phyloP scores from a whole-genome alignment of 805 yeast species.

The Debaryomyces hansenii region DNA sequence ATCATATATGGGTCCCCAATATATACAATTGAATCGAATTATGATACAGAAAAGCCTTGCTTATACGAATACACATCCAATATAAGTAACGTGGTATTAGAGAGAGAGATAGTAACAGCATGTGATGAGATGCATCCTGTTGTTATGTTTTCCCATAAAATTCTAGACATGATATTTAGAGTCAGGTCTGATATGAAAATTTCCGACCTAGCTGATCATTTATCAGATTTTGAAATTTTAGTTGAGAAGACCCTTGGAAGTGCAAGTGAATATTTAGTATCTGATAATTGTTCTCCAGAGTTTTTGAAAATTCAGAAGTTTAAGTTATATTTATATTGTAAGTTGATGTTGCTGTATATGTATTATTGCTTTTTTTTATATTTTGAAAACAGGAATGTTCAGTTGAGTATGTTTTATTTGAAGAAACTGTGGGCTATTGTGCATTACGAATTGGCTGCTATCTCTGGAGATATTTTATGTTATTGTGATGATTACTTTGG shows the following conservation, averaged over 20 bases:
- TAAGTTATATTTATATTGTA: slow-evolving; percentile 3
- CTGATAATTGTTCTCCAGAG: background rate
- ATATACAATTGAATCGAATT: background rate
- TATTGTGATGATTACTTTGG: slow-evolving; percentile 4
- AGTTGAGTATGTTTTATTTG: background rate
- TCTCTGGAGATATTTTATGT: background rate
- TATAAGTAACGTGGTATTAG: background rate
- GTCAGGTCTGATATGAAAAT: background rate
- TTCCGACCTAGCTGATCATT: background rate
- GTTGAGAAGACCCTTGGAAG: slow-evolving; percentile 1
- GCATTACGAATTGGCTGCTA: slow-evolving; percentile 2
- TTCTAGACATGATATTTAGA: background rate
- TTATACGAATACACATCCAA: background rate
- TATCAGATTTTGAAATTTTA: slow-evolving; percentile 4
- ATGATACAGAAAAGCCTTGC: slow-evolving; percentile 1
- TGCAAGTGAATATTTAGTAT: background rate
- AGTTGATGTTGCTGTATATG: slow-evolving; percentile 1
- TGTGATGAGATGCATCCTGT: background rate
- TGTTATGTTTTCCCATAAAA: background rate
- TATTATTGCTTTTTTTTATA: background rate
- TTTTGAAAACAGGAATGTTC: background rate
- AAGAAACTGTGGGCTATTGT: background rate
- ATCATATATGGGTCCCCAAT: slow-evolving; percentile 1
- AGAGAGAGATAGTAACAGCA: background rate
- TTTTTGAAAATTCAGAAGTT: background rate